Conservation (phyloP, 345 rosid genomes). For the Garcia nutans region DNA sequence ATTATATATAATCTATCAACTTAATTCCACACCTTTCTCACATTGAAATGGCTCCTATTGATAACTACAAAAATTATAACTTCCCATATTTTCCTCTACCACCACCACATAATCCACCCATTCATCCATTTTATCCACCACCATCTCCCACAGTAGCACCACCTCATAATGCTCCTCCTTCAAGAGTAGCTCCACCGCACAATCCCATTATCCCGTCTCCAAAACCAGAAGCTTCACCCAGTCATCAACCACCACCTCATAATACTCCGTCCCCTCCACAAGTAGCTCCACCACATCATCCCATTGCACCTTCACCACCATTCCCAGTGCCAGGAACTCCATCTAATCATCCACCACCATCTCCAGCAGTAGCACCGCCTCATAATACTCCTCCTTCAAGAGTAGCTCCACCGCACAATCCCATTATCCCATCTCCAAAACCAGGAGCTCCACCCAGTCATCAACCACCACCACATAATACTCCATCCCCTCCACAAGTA, state of each 20-base stretch:
- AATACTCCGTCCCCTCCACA: constrained; percentile 5
- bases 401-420: constrained; percentile 24
- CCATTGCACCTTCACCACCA: too few species aligned
- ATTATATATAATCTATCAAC: neutral
- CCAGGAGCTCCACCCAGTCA: constrained; percentile 11
- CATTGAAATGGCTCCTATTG: constrained; percentile 24
- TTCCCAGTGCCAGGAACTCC: too few species aligned
- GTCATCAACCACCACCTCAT: too few species aligned
- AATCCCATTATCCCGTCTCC: constrained; percentile 10
- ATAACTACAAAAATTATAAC: constrained; percentile 10
- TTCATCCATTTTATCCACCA: constrained; percentile 17
- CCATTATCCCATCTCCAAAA: constrained; percentile 5
- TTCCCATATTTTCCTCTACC: constrained; percentile 41
- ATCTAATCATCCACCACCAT: constrained; percentile 25
- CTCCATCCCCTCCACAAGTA: constrained; percentile 12
- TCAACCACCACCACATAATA: too few species aligned
- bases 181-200: constrained; percentile 26
- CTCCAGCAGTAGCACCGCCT: constrained; percentile 16
- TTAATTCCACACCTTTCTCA: constrained; percentile 11
- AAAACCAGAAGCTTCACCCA: constrained; percentile 12
- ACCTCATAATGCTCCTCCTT: constrained; percentile 16
- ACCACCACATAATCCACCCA: constrained; percentile 25
- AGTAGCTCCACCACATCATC: too few species aligned
- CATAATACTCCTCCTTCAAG: constrained; percentile 20
- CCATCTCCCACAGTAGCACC: constrained; percentile 20